Conservation (phyloP, 306 rosid species). For the Hylodesmum podocarpum region DNA sequence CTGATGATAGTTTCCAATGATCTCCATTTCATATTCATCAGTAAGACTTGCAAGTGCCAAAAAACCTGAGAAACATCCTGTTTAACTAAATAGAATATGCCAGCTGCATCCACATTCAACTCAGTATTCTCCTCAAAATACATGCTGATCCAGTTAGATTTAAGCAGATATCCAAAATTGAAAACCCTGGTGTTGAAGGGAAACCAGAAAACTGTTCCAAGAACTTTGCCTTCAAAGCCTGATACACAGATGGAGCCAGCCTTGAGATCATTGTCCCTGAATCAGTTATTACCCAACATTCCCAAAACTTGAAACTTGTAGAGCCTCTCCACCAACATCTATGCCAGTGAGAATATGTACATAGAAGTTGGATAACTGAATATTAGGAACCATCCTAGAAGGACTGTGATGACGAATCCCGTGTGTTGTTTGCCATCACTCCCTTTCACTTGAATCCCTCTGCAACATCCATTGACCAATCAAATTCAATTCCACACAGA, state of each 20-base stretch:
- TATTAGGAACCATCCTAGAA: slow-evolving; percentile 12
- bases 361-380: not conserved
- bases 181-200: not conserved
- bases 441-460: slow-evolving; percentile 5
- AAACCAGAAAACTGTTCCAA: not conserved
- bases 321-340: not conserved
- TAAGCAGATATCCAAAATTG: not conserved
- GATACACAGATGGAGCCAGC: not conserved
- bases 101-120: not conserved
- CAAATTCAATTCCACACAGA: not conserved
- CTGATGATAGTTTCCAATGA: not conserved
- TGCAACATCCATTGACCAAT: not conserved
- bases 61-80: not conserved
- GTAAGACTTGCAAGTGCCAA: not conserved
- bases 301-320: not conserved
- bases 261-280: not conserved
- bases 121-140: not conserved
- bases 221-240: not conserved
- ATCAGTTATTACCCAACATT: not conserved
- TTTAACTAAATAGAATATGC: not conserved
- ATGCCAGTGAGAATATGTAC: not conserved
- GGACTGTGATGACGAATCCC: slow-evolving; percentile 45
- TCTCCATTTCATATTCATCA: not conserved
- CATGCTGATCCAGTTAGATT: not conserved
- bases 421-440: slow-evolving; percentile 34